Percentiles rank a stretch among this genome's conserved stretches.
phyloP scores from a whole-genome alignment of 2,329 filamentous ascomycete species.

The Fusarium albosuccineum region DNA sequence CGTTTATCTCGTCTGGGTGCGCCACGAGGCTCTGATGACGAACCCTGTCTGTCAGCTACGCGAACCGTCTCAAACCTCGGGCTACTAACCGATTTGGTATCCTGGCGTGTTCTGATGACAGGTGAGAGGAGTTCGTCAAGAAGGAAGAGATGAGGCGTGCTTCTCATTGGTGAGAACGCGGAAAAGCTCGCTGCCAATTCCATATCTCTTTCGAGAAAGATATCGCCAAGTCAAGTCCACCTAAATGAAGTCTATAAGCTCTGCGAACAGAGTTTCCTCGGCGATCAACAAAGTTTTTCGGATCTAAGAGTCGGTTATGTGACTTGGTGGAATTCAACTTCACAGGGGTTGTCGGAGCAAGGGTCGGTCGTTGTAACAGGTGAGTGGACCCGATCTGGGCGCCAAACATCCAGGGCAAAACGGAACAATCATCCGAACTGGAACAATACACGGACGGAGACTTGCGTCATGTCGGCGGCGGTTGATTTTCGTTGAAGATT shows the following conservation, averaged over 20 bases:
- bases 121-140: background rate
- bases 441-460: background rate
- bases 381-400: constrained; percentile 38
- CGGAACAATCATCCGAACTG: background rate
- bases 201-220: too few species aligned
- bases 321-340: constrained; percentile 40
- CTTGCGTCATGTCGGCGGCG: background rate
- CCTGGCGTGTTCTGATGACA: background rate
- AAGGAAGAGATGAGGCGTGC: too few species aligned
- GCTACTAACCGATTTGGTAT: constrained; percentile 25
- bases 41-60: constrained; percentile 34
- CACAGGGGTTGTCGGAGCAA: constrained; percentile 28
- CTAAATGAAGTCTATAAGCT: too few species aligned
- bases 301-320: background rate
- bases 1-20: background rate
- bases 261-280: background rate
- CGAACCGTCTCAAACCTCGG: constrained; percentile 41
- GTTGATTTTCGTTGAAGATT: background rate
- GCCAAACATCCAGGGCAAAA: constrained; percentile 3
- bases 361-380: constrained; percentile 39
- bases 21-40: constrained; percentile 14
- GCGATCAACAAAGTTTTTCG: background rate
- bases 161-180: too few species aligned
- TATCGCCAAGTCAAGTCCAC: background rate
- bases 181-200: background rate